A percentile compares a stretch with the other conserved stretches of the same genome.
Evolutionary conservation across 176 grass and related monocot genomes (phyloP).

Genomic region (Eleusine indica): DNA sequence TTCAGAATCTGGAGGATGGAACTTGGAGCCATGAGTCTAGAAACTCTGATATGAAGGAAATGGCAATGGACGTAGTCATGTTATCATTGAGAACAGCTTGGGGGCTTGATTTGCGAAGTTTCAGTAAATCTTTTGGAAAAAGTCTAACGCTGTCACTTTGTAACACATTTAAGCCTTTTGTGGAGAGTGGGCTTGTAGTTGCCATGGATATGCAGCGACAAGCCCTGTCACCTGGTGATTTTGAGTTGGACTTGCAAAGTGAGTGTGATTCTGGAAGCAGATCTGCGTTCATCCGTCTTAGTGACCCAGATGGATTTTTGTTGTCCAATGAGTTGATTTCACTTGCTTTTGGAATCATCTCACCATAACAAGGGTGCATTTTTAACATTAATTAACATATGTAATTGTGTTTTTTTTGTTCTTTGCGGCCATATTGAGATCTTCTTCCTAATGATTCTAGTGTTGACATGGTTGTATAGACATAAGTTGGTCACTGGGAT

Average conservation of each 20-base stretch:
- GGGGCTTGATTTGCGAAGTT: conserved; percentile 68
- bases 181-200: conserved; percentile 70
- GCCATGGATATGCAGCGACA: conserved; percentile 58
- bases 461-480: neutral
- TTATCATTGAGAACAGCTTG: conserved; percentile 77
- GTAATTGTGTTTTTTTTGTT: neutral
- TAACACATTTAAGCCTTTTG: conserved; percentile 60
- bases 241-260: conserved; percentile 49
- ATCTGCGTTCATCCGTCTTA: conserved; percentile 68
- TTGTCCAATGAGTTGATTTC: conserved; percentile 91
- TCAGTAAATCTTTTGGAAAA: conserved; percentile 67
- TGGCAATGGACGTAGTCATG: conserved; percentile 92
- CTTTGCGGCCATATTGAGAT: conserved; percentile 11
- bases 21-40: conserved; percentile 35
- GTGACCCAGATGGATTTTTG: conserved; percentile 88
- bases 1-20: conserved; percentile 69
- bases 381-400: neutral
- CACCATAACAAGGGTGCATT: conserved; percentile 39
- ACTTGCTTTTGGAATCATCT: conserved; percentile 81
- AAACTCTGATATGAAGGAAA: conserved; percentile 57
- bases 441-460: neutral
- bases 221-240: conserved; percentile 46
- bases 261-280: conserved; percentile 38
- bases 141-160: conserved; percentile 52
- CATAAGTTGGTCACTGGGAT: conserved; percentile 4